Conservation (phyloP, 176 grass and related monocot species). For the Thalia dealbata region DNA sequence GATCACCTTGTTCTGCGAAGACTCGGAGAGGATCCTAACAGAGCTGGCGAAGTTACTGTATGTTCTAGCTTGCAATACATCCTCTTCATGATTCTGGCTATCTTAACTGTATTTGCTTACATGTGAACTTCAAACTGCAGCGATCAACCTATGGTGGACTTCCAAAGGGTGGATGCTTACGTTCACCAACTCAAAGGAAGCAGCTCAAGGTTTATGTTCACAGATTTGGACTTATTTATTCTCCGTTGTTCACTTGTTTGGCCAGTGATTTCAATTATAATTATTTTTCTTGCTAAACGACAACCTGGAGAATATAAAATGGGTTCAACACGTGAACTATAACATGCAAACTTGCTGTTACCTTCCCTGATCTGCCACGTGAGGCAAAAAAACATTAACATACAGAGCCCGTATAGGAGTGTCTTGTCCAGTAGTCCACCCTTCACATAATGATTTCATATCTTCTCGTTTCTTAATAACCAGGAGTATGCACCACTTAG, state of each 20-base stretch:
- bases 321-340: too few relatives aligned
- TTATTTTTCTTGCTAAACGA: too few relatives aligned
- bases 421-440: neutral
- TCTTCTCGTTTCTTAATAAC: neutral
- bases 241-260: too few relatives aligned
- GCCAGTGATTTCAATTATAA: too few relatives aligned
- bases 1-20: slow-evolving; percentile 59
- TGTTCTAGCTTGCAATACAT: neutral
- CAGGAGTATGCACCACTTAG: neutral
- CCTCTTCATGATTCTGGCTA: neutral
- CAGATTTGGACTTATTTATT: neutral
- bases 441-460: neutral
- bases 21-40: slow-evolving; percentile 52
- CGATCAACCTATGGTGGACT: slow-evolving; percentile 52
- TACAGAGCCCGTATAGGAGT: neutral
- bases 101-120: neutral
- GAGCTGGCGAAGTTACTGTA: slow-evolving; percentile 46
- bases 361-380: too few relatives aligned
- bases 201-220: slow-evolving; percentile 52
- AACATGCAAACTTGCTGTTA: too few relatives aligned
- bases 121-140: slow-evolving; percentile 21
- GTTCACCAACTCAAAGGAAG: slow-evolving; percentile 89
- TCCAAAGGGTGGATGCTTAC: slow-evolving; percentile 49
- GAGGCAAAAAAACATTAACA: too few relatives aligned
- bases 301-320: too few relatives aligned